Base-by-base conservation (phyloP, 768 basidiomycete species). In the Strobilomyces dryophilus region DNA sequence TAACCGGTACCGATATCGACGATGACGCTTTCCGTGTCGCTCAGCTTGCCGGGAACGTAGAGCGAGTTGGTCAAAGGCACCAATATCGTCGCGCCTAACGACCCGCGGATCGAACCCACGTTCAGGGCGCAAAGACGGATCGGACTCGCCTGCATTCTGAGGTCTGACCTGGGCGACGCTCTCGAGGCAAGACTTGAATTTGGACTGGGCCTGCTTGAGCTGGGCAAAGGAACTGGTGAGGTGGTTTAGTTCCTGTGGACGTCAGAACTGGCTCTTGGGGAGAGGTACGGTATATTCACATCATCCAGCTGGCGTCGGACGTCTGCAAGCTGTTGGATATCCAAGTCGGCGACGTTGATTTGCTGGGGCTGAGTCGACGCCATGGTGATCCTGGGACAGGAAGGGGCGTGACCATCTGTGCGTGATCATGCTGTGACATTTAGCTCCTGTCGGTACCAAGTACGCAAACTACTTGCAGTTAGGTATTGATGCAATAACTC, bases 1-100 rank as follows among this genome's bases (percentile, higher is more conserved):
- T 98, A 99, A 0, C 97, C 95, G 0, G 95, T 98, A 1, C 97
- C 97, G 26, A 98, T 79, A 67, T 99, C 97, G 36, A 98, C 83
- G 56, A 98, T 85, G 44, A 99, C 95, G 60, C 92, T 81, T 42
- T 93, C 87, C 1, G 81, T 70, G 64, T 97, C 89, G 39, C 76
- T 77, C 44, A 98, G 77, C 71, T 85, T 92, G 18, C 95, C 97
- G 2, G 95, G 94, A 24, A 98, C 89, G 65, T 98, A 98, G 2
- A 99, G 79, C 1, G 95, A 98, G 68, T 89, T 92, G 15, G 94
- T 98, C 50, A 98, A 71, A 7, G 97, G 95, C 10, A 98, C 91
- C 14, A 98, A 77, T 56, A 97, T 82, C 20, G 86, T 83, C 76
- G 92, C 95, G 59, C 79, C 95, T 98, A 60, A 12, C 45, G 37